Percentiles rank a stretch among this genome's conserved stretches.
phyloP scores from a whole-genome alignment of 257 asterid species.

The Fraxinus anomala region DNA sequence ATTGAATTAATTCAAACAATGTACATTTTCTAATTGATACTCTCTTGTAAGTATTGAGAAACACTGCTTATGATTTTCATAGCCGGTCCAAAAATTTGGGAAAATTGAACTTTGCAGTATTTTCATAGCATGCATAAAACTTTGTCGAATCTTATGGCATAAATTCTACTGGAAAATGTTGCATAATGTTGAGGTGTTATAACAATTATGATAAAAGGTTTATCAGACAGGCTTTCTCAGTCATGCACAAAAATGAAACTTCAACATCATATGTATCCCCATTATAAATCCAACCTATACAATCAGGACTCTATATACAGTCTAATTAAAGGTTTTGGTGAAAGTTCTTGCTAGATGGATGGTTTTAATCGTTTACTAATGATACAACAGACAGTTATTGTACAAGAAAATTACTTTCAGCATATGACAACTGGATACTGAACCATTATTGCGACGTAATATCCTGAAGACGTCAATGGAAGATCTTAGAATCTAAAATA shows the following conservation, averaged over 20 bases:
- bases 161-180: neutral
- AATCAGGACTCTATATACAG: neutral
- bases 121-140: neutral
- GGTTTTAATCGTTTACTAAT: conserved; percentile 4
- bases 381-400: conserved; percentile 20
- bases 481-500: neutral
- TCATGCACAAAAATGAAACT: neutral
- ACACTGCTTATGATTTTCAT: neutral
- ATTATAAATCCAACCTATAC: neutral
- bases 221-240: neutral
- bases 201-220: neutral
- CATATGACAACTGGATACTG: neutral
- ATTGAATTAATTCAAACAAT: neutral
- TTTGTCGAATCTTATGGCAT: neutral
- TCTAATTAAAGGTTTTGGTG: neutral
- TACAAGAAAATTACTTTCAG: neutral
- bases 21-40: neutral
- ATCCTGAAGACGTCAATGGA: neutral
- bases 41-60: neutral
- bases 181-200: neutral
- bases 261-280: neutral
- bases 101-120: neutral
- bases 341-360: neutral
- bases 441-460: neutral
- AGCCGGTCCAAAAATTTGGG: neutral